phyloP scores from a whole-genome alignment of 1,284 basidiomycete genomes.

The Moesziomyces sp. region DNA sequence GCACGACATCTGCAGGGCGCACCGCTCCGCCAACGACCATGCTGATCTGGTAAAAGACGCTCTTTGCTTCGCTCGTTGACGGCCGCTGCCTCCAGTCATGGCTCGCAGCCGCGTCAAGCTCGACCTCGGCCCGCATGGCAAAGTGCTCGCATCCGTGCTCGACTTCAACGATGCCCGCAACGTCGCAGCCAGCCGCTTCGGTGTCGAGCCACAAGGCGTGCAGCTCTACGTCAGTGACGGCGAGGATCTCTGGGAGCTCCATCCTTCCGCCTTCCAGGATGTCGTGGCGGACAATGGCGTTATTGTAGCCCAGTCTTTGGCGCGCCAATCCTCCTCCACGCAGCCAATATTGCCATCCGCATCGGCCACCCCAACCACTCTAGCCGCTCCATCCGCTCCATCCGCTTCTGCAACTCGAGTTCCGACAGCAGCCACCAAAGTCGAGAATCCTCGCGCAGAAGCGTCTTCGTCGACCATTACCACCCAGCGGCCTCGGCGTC shows the following conservation, averaged over 20 bases:
- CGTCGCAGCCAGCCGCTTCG: conserved; percentile 33
- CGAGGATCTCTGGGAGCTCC: conserved; percentile 43
- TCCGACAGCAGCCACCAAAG: conserved; percentile 1
- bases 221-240: conserved; percentile 40
- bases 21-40: no score
- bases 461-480: neutral
- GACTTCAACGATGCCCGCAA: conserved; percentile 31
- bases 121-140: conserved; percentile 40
- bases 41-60: no score
- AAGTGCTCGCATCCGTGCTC: conserved; percentile 37
- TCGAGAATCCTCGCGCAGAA: conserved; percentile 3
- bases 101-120: conserved; percentile 40
- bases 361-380: neutral
- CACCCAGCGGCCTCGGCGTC: neutral
- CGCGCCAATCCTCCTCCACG: conserved; percentile 1
- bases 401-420: no score
- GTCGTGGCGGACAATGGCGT: conserved; percentile 36
- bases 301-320: conserved; percentile 26
- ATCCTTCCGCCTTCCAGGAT: conserved; percentile 40
- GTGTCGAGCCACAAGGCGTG: conserved; percentile 7
- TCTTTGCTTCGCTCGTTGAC: no score
- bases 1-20: no score
- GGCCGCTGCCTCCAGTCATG: conserved; percentile 3
- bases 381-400: neutral
- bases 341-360: neutral